Evolutionary conservation across 2,329 filamentous ascomycete species (phyloP), one percentile per base, ranked within the genome.

Genomic region (Aspergillus sp.): DNA sequence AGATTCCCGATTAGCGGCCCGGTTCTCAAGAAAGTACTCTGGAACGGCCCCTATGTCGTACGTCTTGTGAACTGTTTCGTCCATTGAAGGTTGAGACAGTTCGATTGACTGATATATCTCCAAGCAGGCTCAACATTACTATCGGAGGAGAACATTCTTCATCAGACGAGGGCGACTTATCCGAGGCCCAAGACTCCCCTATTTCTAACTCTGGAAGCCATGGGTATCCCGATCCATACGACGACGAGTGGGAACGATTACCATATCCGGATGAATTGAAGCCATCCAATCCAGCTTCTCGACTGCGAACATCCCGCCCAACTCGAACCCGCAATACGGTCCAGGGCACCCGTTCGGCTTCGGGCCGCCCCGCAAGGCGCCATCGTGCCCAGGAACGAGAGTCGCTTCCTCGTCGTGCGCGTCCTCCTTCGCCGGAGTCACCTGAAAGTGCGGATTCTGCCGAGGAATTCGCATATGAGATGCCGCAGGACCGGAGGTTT

Each of bases 391-490:
- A 57, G 44, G 70, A 69, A 47, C 66, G 64, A 45, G 65, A 66
- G 42, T 59, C 62, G 26, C 61, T 59, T 45, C 47, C 53, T 43
- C 69, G 64, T 51, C 69, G 64, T 47, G 8, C 30, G 5, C 70
- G 59, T 59, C 69, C 66, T 54, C 72, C 67, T 67, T 71, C 64
- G 48, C 76, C 77, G 54, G 71, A 72, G 52, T 73, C 75, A 53
- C 72, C 79, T 46, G 78, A 80, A 71, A 85, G 77, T 63, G 74
- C 78, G 71, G 83, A 85, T 63, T 77, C 77, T 33, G 74, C 73
- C 19, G 81, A 86, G 27, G 81, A 86, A n/a, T 83, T 77, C 61
- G 66, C 70, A 52, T 72, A 75, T 70, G 67, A 66, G 50, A 67
- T 59, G 42, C 53, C 57, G 43, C 63, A 59, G 27, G 67, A 66